Evolutionary conservation across 192 early-diverging fungal genomes (phyloP), one percentile per base, ranked within the genome.

Genomic region (Mortierella claussenii): DNA sequence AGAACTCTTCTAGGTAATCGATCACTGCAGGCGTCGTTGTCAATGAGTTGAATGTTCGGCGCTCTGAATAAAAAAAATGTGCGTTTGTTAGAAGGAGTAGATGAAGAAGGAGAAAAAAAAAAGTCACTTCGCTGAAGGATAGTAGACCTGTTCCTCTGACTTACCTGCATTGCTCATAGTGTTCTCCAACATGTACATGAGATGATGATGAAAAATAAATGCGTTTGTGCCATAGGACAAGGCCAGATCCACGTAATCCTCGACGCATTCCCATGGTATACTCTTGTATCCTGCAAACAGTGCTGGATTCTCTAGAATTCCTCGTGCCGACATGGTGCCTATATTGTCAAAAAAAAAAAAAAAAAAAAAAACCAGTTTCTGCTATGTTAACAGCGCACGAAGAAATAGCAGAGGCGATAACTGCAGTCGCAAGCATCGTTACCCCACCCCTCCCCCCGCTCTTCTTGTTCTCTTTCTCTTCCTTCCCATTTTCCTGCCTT

Each of bases 181-280:
- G 44, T 84, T 84, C 58, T 97, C 96, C 56, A 95, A 83, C 95
- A 97, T 97, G 79, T 85, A 98, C 93, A 96, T 96, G 27, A 99
- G 57, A 69, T 99, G 97, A 65, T 99, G 97, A 60, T 97, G 96
- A 33, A 95, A 86, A 27, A 99, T 95, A 67, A 91, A 91, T 1
- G 84, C 84, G 28, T 91, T 91, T 20, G 93, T 91, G 28, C 97
- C 96, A 66, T 93, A 96, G 2, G 82, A 89, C 6, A 96, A 37
- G 2, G 89, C 89, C 4, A 84, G 43, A 50, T 87, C 83, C 23
- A 94, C 82, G 65, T 91, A 96, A 36, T 83, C 80, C 70, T 94
- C 90, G 8, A 97, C 86, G 47, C 90, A 91, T 32, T 89, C 89
- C 67, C 92, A 80, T 3, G 97, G 96, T 7, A 96, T 97, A 17